A percentile compares a stretch with the other conserved stretches of the same genome.
phyloP scores from a whole-genome alignment of 371 early-diverging fungal species.

The Mucor plumbeus region DNA sequence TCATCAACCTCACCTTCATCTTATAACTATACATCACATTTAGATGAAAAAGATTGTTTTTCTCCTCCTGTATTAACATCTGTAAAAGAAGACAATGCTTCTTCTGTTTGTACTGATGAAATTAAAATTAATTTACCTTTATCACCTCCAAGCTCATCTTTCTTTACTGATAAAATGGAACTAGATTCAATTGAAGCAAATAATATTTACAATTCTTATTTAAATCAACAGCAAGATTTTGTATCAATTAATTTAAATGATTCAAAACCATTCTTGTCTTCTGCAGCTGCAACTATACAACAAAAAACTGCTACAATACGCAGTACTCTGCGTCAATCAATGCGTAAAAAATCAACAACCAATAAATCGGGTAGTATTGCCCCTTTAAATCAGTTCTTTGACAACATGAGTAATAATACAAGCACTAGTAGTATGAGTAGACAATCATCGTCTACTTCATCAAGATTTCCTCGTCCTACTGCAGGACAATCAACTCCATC shows the following conservation, averaged over 20 bases:
- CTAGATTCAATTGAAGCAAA: constrained; percentile 40
- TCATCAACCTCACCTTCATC: not conserved
- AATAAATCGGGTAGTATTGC: constrained; percentile 10
- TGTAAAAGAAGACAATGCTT: constrained; percentile 7
- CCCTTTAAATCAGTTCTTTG: constrained; percentile 17
- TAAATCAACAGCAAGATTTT: constrained; percentile 19
- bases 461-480: constrained; percentile 14
- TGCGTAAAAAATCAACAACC: constrained; percentile 36
- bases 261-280: constrained; percentile 3
- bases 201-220: constrained; percentile 35
- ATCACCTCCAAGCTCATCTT: constrained; percentile 35
- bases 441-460: constrained; percentile 25
- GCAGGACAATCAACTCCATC: constrained; percentile 15
- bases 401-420: not conserved
- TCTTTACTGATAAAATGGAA: constrained; percentile 55
- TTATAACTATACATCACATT: not conserved
- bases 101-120: constrained; percentile 7
- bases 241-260: constrained; percentile 25
- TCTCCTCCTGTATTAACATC: not conserved
- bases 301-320: constrained; percentile 36
- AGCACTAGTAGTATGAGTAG: constrained; percentile 20
- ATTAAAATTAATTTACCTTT: constrained; percentile 25
- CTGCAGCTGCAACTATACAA: constrained; percentile 24
- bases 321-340: constrained; percentile 40
- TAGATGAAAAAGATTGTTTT: not conserved